Evolutionary conservation across 164 flowering plant genomes (phyloP), one percentile per base, ranked within the genome.

Genomic region (Cinnamomum chago): DNA sequence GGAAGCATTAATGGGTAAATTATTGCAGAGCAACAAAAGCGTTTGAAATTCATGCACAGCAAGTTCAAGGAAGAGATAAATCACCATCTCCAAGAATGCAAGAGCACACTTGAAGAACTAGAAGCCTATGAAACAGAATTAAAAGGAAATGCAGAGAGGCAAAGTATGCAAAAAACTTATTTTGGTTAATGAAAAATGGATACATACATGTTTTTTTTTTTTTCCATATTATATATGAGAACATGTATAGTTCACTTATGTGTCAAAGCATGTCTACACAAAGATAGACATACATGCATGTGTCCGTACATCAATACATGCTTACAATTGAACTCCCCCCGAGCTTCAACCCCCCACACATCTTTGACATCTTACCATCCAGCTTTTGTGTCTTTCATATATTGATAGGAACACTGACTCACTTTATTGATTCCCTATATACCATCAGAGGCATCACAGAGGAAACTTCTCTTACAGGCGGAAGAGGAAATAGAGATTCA

Each of bases 1-100:
- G 70, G 27, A 50, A 25, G 65, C 58, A 70, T 72, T 70, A 68
- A 24, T 62, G 68, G 67, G 71, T 68, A 58, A 74, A 51, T 65
- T 76, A 50, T 28, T 84, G 81, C 91, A 95, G 99, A 88, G 73
- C 85, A 91, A 81, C 88, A 88, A 76, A 88, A 89, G 64, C 83
- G 81, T 27, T 80, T 95, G 80, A 85, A 75, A 75, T 62, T 72
- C 58, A 86, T 90, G 60, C 83, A 85, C 78, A 84, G 80, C 47
- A 89, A 84, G 58, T 92, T 90, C 82, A 93, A 82, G 80, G 87
- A 89, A 71, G 94, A 87, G 70, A 78, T 95, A 22, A 72, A 81
- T 74, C 86, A 78, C 75, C 90, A 90, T 82, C 84, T 95, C 40
- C 86, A 90, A 78, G 85, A 85, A 51, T 88, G 85, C 79, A 83